Evolutionary conservation across 2,329 filamentous ascomycete genomes (phyloP), one percentile per base, ranked within the genome.

Genomic region (Parastagonospora nodorum): DNA sequence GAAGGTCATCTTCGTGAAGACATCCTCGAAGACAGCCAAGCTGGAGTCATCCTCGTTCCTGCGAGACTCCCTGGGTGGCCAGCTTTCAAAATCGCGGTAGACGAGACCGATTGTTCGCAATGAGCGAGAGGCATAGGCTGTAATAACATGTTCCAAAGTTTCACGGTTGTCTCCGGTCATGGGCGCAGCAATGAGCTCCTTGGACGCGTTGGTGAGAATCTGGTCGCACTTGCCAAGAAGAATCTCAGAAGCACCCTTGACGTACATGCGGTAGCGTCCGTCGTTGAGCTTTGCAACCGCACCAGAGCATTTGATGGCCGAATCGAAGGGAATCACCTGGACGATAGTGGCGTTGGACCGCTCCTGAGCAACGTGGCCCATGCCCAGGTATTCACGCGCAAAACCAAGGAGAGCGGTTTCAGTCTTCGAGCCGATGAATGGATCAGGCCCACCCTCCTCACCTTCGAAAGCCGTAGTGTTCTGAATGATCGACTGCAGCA

Each of bases 101-200:
- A 91, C 80, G 57, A 96, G 82, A 37, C 87, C 90, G 61, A 96
- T 95, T 1, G 92, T 95, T 56, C 92, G 85, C 29, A 96, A 80
- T 7, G 91, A 95, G 14, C 88, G 83, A 24, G 83, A 85, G 8
- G 92, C 92, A 68, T 96, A 96, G 40, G 81, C 83, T 55, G 87
- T 84, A 61, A 96, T 95, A 41, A 91, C 79, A 16, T 80, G 76
- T 58, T 84, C 82, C 56, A 96, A 69, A 2, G 77, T 80, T 32
- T 83, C 76, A 28, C 81, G 78, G 57, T 87, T 84, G 11, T 84
- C 78, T 1, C 77, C 73, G 1, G 82, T 83, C 54, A 92, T 77
- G 1, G 78, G 69, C 11, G 72, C 75, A 19, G 79, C 77, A 2
- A 77, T 72, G 0, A 84, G 76, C 27, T 84, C 83, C 42, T 84